A percentile compares a stretch with the other conserved stretches of the same genome.
Evolutionary conservation across 139 green algal genomes (phyloP).

Genomic region (Astrephomene gubernaculifera): DNA sequence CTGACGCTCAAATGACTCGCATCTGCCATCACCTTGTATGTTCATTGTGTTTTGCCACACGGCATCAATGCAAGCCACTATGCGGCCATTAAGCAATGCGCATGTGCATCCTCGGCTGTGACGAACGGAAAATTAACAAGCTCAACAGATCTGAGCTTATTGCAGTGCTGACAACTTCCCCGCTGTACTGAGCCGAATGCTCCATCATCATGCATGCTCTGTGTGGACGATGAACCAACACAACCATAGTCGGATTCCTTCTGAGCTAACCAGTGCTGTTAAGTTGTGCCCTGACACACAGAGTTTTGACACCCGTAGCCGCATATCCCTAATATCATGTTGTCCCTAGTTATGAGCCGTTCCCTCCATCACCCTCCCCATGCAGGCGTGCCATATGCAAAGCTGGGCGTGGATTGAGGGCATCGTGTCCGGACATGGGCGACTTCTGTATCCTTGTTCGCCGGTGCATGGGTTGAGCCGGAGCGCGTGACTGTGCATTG

Average conservation of each 20-base stretch:
- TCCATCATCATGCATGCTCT: background rate
- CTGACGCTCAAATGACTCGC: slow-evolving; percentile 64
- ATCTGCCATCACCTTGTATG: background rate
- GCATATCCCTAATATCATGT: too few species aligned
- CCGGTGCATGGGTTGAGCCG: too few species aligned
- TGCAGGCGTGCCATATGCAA: too few species aligned
- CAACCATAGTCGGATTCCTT: slow-evolving; percentile 55
- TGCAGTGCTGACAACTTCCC: slow-evolving; percentile 52
- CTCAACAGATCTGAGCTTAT: slow-evolving; percentile 81
- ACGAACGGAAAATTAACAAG: slow-evolving; percentile 77
- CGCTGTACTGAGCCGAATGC: slow-evolving; percentile 61
- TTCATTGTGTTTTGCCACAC: too few species aligned
- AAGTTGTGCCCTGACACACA: slow-evolving; percentile 32
- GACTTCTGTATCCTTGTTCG: too few species aligned
- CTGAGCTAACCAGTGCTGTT: slow-evolving; percentile 31
- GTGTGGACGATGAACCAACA: slow-evolving; percentile 50
- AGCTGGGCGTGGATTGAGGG: too few species aligned
- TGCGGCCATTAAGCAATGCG: too few species aligned
- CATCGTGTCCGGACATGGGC: too few species aligned
- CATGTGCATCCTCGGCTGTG: slow-evolving; percentile 52
- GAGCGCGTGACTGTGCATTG: too few species aligned
- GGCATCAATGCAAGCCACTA: background rate
- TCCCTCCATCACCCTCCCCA: too few species aligned
- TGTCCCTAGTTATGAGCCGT: too few species aligned
- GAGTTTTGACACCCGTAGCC: too few species aligned